Evolutionary conservation across 139 green algal genomes (phyloP).

Genomic region (Chlorella sp.): DNA sequence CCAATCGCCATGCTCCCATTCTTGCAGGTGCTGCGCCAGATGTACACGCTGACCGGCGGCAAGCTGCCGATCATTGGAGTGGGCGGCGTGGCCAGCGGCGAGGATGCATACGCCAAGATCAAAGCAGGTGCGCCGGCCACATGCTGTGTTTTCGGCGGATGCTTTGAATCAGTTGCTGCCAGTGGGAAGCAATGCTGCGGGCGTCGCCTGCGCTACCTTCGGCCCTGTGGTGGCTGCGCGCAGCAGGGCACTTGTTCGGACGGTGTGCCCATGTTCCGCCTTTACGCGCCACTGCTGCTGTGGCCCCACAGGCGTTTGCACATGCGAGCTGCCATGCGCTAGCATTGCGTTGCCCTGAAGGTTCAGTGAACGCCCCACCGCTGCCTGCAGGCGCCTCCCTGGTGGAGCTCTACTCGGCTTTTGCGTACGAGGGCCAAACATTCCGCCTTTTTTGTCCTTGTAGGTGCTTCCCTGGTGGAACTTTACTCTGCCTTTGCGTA

Average conservation of each 20-base stretch:
- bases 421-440: slow-evolving; percentile 90
- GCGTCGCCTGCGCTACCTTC: too few species aligned
- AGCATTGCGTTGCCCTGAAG: too few species aligned
- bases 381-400: neutral
- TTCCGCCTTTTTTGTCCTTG: slow-evolving; percentile 39
- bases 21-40: slow-evolving; percentile 67
- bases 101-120: slow-evolving; percentile 96
- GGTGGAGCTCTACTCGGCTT: slow-evolving; percentile 68
- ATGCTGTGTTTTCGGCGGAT: neutral
- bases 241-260: too few species aligned
- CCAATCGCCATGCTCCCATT: too few species aligned
- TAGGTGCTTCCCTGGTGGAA: slow-evolving; percentile 94
- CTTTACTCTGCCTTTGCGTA: slow-evolving; percentile 95
- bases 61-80: slow-evolving; percentile 92
- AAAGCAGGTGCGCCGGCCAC: slow-evolving; percentile 66
- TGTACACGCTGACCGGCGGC: slow-evolving; percentile 93
- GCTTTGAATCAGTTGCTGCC: too few species aligned
- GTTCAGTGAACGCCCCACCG: too few species aligned
- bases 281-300: too few species aligned
- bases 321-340: too few species aligned
- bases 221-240: too few species aligned
- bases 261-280: too few species aligned
- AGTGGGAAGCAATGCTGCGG: too few species aligned
- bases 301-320: too few species aligned
- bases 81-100: slow-evolving; percentile 83